Evolutionary conservation across 345 rosid species (phyloP).

Genomic region (Noccaea bulbosa): DNA sequence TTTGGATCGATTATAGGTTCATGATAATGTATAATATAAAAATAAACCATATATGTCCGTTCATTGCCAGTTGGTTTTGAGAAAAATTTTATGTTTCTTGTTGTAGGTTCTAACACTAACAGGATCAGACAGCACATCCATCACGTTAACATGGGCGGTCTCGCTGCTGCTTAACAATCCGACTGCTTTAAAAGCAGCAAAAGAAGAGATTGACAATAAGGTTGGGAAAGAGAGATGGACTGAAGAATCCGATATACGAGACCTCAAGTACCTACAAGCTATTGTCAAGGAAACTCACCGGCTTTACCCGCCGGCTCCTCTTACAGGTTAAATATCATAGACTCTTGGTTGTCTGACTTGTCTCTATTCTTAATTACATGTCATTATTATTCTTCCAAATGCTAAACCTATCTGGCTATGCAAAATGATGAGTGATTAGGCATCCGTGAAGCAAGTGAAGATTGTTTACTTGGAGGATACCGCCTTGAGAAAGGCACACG

Average conservation of each 20-base stretch:
- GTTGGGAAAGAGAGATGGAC: constrained; percentile 58
- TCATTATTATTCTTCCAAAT: neutral
- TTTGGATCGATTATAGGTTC: neutral
- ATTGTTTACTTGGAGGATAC: constrained; percentile 51
- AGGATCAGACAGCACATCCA: constrained; percentile 59
- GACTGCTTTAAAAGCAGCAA: constrained; percentile 44
- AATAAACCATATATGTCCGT: too few relatives aligned
- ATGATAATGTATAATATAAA: too few relatives aligned
- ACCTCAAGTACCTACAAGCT: constrained; percentile 57
- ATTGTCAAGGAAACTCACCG: constrained; percentile 65
- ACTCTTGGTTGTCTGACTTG: neutral
- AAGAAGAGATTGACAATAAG: constrained; percentile 55
- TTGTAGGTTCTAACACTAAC: constrained; percentile 54
- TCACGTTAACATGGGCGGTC: constrained; percentile 53
- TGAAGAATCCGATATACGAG: constrained; percentile 57
- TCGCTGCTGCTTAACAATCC: constrained; percentile 55
- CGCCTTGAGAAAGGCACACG: constrained; percentile 55
- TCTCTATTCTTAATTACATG: neutral
- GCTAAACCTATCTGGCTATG: neutral
- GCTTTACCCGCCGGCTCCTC: constrained; percentile 57
- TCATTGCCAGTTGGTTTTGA: too few relatives aligned
- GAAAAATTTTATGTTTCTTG: neutral
- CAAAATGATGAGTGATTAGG: constrained; percentile 36
- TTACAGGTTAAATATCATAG: constrained; percentile 41
- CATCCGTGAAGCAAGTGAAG: constrained; percentile 54